Evolutionary conservation across 1,139 yeast species (phyloP).

Genomic region (Taiozyma sp.): DNA sequence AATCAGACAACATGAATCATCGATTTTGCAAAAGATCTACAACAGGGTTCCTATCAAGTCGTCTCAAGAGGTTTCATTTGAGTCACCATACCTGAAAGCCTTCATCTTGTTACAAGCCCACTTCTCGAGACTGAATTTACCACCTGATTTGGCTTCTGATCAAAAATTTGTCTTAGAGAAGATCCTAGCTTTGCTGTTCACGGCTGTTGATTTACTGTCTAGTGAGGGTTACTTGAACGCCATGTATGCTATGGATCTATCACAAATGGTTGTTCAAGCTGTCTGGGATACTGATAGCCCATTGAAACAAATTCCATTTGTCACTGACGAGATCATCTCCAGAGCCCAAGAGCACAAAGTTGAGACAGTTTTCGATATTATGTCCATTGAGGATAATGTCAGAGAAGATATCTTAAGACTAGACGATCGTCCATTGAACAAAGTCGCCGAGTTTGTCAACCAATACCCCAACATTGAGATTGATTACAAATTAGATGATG

Average conservation of each 20-base stretch:
- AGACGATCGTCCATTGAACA: slow-evolving; percentile 40
- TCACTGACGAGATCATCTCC: slow-evolving; percentile 48
- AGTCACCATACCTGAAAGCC: slow-evolving; percentile 62
- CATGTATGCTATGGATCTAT: slow-evolving; percentile 77
- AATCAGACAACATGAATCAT: slow-evolving; percentile 56
- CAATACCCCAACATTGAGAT: slow-evolving; percentile 85
- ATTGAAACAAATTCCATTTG: slow-evolving; percentile 76
- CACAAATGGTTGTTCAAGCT: slow-evolving; percentile 87
- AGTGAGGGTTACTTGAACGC: slow-evolving; percentile 81
- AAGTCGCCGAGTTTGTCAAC: slow-evolving; percentile 86
- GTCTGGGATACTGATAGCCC: slow-evolving; percentile 82
- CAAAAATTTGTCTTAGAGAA: slow-evolving; percentile 46
- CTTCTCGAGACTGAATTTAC: slow-evolving; percentile 57
- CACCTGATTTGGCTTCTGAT: slow-evolving; percentile 59
- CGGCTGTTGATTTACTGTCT: slow-evolving; percentile 71
- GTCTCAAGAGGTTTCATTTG: slow-evolving; percentile 33
- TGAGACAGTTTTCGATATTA: slow-evolving; percentile 75
- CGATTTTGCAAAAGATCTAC: slow-evolving; percentile 45
- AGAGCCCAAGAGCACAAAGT: slow-evolving; percentile 56
- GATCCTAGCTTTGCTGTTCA: slow-evolving; percentile 51
- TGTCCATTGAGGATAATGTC: slow-evolving; percentile 79
- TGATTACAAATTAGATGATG: slow-evolving; percentile 41
- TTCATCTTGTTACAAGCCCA: slow-evolving; percentile 80
- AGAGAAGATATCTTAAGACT: slow-evolving; percentile 62
- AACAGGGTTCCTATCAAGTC: slow-evolving; percentile 59